A percentile compares a stretch with the other conserved stretches of the same genome.
phyloP scores from a whole-genome alignment of 495 filamentous ascomycete genomes.

The Podospora anserina region DNA sequence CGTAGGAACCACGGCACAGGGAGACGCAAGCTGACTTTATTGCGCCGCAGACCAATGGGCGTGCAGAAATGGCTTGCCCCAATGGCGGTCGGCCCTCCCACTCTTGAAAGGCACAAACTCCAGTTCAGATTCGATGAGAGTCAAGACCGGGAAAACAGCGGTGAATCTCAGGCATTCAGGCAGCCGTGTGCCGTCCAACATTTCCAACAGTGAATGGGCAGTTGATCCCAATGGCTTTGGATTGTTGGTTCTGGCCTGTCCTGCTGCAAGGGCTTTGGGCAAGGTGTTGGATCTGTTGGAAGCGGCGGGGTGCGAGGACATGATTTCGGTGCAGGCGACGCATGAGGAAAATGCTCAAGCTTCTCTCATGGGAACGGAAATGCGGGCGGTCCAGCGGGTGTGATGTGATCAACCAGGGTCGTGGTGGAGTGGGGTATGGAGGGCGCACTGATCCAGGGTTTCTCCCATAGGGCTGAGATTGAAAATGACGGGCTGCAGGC shows the following conservation, averaged over 20 bases:
- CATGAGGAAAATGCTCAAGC: too few relatives aligned
- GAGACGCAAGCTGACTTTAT: not conserved
- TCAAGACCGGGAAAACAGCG: too few relatives aligned
- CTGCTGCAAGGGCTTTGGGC: too few relatives aligned
- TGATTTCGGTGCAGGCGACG: too few relatives aligned
- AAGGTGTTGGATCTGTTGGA: not conserved
- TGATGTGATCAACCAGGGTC: not conserved
- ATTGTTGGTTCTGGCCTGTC: not conserved
- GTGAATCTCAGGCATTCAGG: too few relatives aligned
- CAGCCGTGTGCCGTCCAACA: too few relatives aligned
- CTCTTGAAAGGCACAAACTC: not conserved
- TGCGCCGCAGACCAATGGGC: conserved; percentile 22
- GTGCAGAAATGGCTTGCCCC: conserved; percentile 26
- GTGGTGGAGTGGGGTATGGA: not conserved
- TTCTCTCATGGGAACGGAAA: not conserved
- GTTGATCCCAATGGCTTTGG: not conserved
- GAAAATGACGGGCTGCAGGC: not conserved
- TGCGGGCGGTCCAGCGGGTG: not conserved
- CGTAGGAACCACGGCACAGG: not conserved
- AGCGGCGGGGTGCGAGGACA: not conserved
- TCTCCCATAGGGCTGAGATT: not conserved
- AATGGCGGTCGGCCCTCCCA: conserved; percentile 24
- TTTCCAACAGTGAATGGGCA: not conserved
- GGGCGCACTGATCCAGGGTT: not conserved
- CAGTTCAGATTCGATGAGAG: not conserved